Base-by-base conservation (phyloP, 169 alveolate genomes). In the Plasmodium malariae region DNA sequence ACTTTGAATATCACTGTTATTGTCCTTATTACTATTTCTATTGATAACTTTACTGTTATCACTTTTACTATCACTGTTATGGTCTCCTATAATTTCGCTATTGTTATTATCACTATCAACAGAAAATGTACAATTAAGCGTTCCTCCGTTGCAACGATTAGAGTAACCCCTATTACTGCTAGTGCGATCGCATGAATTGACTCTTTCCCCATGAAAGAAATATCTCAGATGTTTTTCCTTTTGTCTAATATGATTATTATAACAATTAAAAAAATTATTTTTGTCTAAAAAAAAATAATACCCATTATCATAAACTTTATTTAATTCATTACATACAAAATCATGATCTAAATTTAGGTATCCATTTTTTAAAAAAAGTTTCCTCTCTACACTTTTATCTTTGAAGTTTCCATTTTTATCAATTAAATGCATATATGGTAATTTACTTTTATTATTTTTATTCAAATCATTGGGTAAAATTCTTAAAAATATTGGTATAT, bases 401-500 rank as follows among this genome's bases (percentile, higher is more conserved):
- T 86, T 68, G 17, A 70, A 86, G 14, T 19, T 14, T 11, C 87
- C 92, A 45, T 68, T 43, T 57, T 65, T 60, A 73, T 86, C 60
- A 45, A 86, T 34, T 34, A 86, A 26, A 32, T 86, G 28, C 36
- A 70, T 70, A 57, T 86, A 86, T 32, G 92, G 92, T 65, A 86
- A 62, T 60, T 70, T 43, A 5, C 32, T 57, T 62, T 19, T 40
- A 17, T 55, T 55, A 21, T 59, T 70, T 57, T 36, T 86, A 28
- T 40, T 12, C 62, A 70, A 69, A 69, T 86, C 92, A 24, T 49
- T 55, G 5, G 92, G 92, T n/a, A 86, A 43, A 40, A 86, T 70
- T 49, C 92, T 68, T 72, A 86, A 86, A 32, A 86, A 86, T 19
- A 14, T 45, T 0, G 92, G 92, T 12, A 86, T 55, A 37, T 86